Base-by-base conservation (phyloP, 2,329 filamentous ascomycete species). In the Colletotrichum destructivum region DNA sequence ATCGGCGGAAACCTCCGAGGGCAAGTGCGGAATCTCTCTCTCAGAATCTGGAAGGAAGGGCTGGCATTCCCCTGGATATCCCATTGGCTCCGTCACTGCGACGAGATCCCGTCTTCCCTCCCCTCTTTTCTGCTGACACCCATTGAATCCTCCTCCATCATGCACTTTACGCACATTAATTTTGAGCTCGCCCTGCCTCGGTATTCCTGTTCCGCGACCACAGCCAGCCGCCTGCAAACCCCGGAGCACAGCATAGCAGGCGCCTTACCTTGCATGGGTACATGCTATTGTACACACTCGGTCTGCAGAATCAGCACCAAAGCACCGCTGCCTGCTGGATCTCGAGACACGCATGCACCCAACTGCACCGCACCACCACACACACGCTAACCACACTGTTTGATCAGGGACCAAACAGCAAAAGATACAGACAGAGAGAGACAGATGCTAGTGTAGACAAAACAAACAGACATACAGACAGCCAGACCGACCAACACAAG, bases 1-100 rank as follows among this genome's bases (percentile, higher is more conserved):
- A 66, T 70, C 68, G 62, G 68, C 62, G 46, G 31, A 49, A 52
- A 13, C 47, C 47, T 51, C 31, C 66, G 61, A 65, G 54, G 12
- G 40, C 40, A 44, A 8, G 40, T 44, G 40, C 18, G n/a, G 56
- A 23, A 23, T 51, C 46, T 54, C 31, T 31, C 31, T 9, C 31
- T 31, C 31, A 31, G 31, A 31, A 31, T 31, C 31, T 31, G 31
- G 31, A 31, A 31, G 31, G 31, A 8, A 31, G 31, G 31, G 7
- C 31, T 8, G 31, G 31, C 47, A 18, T 15, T 51, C 40, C 21
- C 47, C 47, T 51, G 21, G 51, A 16, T 54, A 31, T 31, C 31
- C 16, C 54, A 56, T 35, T 26, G 16, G 23, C 49, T 60, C 38
- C 64, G 23, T 15, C 23, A 35, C 44, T 13, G n/a, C 51, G 46